Evolutionary conservation across 148 eudicot genomes (phyloP), one percentile per base, ranked within the genome.

Genomic region (Vaccinium myrtillus): DNA sequence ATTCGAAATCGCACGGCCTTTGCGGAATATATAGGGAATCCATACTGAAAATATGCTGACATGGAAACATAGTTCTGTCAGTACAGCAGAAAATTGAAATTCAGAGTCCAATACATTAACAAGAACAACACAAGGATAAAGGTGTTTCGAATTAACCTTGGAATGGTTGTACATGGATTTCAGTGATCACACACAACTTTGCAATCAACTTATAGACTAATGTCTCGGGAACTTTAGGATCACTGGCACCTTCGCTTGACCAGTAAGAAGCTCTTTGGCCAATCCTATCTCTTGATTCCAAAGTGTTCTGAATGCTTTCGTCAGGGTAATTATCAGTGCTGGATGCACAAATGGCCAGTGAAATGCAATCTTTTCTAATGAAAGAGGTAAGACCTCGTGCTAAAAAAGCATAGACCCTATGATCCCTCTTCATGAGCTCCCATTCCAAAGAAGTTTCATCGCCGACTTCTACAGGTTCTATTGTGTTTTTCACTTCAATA

Each of bases 281-380:
- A 81, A 92, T 85, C 30, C 89, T 83, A 80, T 93, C 95, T 84
- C 91, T 87, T 78, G 97, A 80, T 85, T 90, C 93, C 86, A 95
- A 85, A 67, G 98, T 95, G 88, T 94, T 91, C 71, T 81, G 85
- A 86, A 95, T 85, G 84, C 93, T 90, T 86, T 94, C 98, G 83
- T 90, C 91, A 21, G 98, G 98, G 82, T 89, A 92, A 82, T 92
- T 92, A 89, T 95, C 98, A 21, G 98, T 95, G 86, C 96, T 95
- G 55, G 98, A 93, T 80, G 98, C 98, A 89, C 82, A 39, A 81
- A 95, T 80, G 67, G 96, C 94, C 75, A 88, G 88, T 55, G 87
- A 85, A 67, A 94, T 81, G 88, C 98, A 95, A 79, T 89, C 91
- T 76, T 87, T 88, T 85, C 86, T 87, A 59, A 82, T 81, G 75